Evolutionary conservation across 2,329 filamentous ascomycete species (phyloP).

Genomic region (Colletotrichum camelliae): DNA sequence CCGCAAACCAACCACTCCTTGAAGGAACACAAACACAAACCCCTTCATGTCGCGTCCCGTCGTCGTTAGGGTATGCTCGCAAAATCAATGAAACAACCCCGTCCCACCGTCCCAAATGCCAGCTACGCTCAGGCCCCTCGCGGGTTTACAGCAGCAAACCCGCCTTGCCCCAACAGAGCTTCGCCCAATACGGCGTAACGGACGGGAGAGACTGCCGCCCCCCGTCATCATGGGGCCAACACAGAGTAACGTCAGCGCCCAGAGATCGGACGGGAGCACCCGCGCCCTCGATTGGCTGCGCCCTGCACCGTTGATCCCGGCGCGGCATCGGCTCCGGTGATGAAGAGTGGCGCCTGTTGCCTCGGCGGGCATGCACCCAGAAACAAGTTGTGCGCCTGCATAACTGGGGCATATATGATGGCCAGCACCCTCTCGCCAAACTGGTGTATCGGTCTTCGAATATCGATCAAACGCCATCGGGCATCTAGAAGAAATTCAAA

Average conservation of each 20-base stretch:
- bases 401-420: background rate
- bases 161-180: background rate
- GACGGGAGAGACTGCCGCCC: background rate
- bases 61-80: background rate
- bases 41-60: background rate
- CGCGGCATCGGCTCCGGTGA: background rate
- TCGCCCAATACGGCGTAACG: background rate
- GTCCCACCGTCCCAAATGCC: constrained; percentile 10
- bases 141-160: background rate
- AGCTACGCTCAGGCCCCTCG: constrained; percentile 2
- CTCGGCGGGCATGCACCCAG: background rate
- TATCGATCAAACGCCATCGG: background rate
- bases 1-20: background rate
- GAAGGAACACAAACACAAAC: background rate
- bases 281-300: background rate
- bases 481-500: background rate
- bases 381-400: background rate
- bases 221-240: background rate
- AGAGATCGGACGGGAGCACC: background rate
- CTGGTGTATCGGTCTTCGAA: background rate
- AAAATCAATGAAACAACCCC: background rate
- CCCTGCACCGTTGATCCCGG: background rate
- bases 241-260: background rate
- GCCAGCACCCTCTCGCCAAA: background rate
- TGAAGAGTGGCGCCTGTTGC: background rate